Percentiles rank a stretch among this genome's conserved stretches.
Conservation (phyloP, 352 stramenopile species). For the Vaucheria bursata region DNA sequence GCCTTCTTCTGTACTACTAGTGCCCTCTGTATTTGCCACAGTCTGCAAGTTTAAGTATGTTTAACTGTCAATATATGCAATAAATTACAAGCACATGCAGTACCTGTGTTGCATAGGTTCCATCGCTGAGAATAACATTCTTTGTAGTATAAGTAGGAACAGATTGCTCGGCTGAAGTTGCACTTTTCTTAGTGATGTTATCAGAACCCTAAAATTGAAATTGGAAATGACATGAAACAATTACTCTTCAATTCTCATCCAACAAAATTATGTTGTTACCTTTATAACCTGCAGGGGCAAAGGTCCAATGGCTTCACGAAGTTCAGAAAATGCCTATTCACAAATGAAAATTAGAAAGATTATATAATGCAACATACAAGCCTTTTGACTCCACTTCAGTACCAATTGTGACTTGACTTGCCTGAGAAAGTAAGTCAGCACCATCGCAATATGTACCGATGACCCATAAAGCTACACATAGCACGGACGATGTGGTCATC, state of each 20-base stretch:
- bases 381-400: no score
- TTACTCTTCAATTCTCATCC: background rate
- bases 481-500: constrained; percentile 58
- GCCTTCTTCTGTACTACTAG: background rate
- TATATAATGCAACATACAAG: no score
- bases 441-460: constrained; percentile 78
- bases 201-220: background rate
- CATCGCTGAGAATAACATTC: constrained; percentile 95
- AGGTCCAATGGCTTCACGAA: constrained; percentile 25
- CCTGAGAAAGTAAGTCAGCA: constrained; percentile 25
- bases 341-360: no score
- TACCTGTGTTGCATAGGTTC: constrained; percentile 98
- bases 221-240: background rate
- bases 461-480: constrained; percentile 94
- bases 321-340: constrained; percentile 17
- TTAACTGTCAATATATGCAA: background rate
- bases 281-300: background rate
- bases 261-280: no score
- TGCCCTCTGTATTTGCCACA: background rate
- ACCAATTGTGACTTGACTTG: no score
- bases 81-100: no score
- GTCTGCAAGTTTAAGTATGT: no score
- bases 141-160: constrained; percentile 66
- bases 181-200: background rate
- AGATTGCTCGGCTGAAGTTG: background rate